A percentile compares a stretch with the other conserved stretches of the same genome.
These are phyloP conservation scores for Beta lomatogona DNA, from an alignment of 179 eudicot genomes.

Conservation along the genomic window DNA sequence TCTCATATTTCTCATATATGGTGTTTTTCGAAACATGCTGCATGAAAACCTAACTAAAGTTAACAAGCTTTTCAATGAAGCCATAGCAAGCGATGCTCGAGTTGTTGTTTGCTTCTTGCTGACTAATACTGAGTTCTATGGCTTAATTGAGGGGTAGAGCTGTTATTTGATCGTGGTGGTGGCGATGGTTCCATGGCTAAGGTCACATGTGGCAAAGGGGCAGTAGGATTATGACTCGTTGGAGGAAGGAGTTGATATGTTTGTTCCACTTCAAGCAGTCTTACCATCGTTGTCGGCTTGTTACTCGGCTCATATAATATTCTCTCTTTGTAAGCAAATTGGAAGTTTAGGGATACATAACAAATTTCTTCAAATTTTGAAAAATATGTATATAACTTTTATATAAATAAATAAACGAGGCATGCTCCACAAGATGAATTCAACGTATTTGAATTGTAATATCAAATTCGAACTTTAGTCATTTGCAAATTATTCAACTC, in stretches of 20 bases:
- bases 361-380: no score
- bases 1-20: not conserved
- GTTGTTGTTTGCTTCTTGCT: not conserved
- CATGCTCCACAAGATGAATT: no score
- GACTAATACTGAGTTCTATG: not conserved
- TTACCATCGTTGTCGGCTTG: no score
- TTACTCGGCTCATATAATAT: no score
- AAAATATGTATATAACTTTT: no score
- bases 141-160: not conserved
- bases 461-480: no score
- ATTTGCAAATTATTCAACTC: no score
- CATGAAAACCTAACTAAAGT: not conserved
- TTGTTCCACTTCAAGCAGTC: not conserved
- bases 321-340: no score
- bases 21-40: not conserved
- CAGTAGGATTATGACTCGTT: not conserved
- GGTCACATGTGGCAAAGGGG: not conserved
- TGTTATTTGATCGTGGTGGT: not conserved
- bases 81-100: not conserved
- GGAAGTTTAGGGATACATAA: no score
- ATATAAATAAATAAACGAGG: no score
- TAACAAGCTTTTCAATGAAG: not conserved
- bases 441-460: no score
- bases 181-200: not conserved
- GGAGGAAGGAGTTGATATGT: not conserved